These are phyloP conservation scores for Aspergillus quadrilineatus DNA, from an alignment of 2,329 filamentous ascomycete species.

Conservation along the genomic window DNA sequence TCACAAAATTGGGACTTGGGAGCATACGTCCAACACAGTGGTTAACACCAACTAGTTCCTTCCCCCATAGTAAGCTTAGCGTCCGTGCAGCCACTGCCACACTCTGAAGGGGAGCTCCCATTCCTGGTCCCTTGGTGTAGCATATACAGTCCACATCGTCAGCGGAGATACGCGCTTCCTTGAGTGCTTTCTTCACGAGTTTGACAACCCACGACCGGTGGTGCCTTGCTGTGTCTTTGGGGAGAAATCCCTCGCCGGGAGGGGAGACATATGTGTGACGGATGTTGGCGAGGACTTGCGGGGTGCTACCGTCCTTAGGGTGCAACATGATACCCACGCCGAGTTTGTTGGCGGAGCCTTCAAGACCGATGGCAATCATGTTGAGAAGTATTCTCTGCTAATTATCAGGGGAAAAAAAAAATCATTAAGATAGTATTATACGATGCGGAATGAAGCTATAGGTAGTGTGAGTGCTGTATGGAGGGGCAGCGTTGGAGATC, in stretches of 20 bases:
- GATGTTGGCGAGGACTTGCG: slow-evolving; percentile 83
- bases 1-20: neutral
- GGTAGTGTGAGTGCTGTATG: neutral
- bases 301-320: slow-evolving; percentile 52
- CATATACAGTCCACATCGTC: slow-evolving; percentile 84
- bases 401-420: neutral
- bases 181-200: slow-evolving; percentile 76
- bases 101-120: slow-evolving; percentile 88
- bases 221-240: slow-evolving; percentile 92
- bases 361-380: slow-evolving; percentile 71
- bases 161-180: slow-evolving; percentile 62
- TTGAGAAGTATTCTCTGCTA: slow-evolving; percentile 11
- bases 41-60: slow-evolving; percentile 90
- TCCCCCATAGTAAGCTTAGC: slow-evolving; percentile 77
- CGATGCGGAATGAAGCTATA: neutral
- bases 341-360: slow-evolving; percentile 97
- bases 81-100: slow-evolving; percentile 84
- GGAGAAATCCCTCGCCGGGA: slow-evolving; percentile 89
- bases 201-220: slow-evolving; percentile 82
- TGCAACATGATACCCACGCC: slow-evolving; percentile 91
- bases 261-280: slow-evolving; percentile 91
- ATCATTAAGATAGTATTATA: neutral
- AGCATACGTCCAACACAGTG: slow-evolving; percentile 82
- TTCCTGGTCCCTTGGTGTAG: slow-evolving; percentile 93
- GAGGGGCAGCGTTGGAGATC: slow-evolving; percentile 19